Evolutionary conservation across 305 asterid species (phyloP), one percentile per base, ranked within the genome.

Genomic region (Stenogyne calaminthoides): DNA sequence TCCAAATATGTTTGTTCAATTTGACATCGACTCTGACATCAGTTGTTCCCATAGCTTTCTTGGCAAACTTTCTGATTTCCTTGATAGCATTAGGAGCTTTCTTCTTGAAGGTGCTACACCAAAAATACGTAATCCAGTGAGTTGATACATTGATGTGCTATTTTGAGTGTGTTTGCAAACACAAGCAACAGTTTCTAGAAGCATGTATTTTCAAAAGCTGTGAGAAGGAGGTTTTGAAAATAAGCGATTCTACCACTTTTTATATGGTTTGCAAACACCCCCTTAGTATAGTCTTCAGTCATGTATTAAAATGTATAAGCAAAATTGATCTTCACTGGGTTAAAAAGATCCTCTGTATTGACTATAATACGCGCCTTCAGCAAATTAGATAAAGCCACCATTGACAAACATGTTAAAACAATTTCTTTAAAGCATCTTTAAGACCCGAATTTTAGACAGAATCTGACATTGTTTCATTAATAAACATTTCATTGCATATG

Each of bases 11-110:
- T 39, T 85, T 85, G 88, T 83, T 85, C 83, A 85, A 40, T 79
- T 85, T 85, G 57, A 85, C 88, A 36, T 85, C 89, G 2, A 85
- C 86, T 64, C 88, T 69, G n/a, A 83, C 89, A 51, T 85, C 88
- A 7, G 82, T 77, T 4, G 90, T 86, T 32, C 88, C 88, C 88
- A 84, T 86, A 46, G 90, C 88, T 66, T 81, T 84, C 77, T 80
- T 68, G 76, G 87, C 88, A 44, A 86, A 86, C 82, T 78, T 86
- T 22, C 84, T 76, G 78, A 86, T 86, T 71, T 86, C 90, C 77
- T 86, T 86, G 64, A 86, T 83, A 3, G 90, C 90, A 1, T 80
- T 86, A 1, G 90, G 90, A 9, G 90, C 90, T 80, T 86, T 86
- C 90, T 86, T 86, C 85, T 86, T 86, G 82, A 84, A 86, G 61